Percentiles rank a stretch among this genome's conserved stretches.
phyloP scores from a whole-genome alignment of 495 filamentous ascomycete species.

The Hypomontagnella monticulosa region DNA sequence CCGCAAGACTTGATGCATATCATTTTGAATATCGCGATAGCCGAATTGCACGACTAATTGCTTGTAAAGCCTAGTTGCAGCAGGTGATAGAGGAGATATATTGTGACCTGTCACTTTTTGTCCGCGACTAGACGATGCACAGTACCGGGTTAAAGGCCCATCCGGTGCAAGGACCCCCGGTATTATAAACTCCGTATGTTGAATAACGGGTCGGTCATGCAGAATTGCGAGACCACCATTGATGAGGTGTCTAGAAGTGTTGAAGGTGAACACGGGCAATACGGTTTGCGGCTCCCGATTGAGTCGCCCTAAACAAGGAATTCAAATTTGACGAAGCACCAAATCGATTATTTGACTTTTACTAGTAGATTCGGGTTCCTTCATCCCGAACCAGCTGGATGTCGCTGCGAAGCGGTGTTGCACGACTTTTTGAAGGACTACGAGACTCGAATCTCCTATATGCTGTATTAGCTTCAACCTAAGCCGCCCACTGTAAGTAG shows the following conservation, averaged over 20 bases:
- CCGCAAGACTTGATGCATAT: conserved; percentile 35
- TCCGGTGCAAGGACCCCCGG: conserved; percentile 43
- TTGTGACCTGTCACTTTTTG: conserved; percentile 43
- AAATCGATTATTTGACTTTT: conserved; percentile 1
- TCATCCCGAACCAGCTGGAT: conserved; percentile 7
- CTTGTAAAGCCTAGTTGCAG: conserved; percentile 29
- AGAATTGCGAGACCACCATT: conserved; percentile 38
- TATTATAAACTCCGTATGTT: conserved; percentile 43
- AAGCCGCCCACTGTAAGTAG: conserved; percentile 13
- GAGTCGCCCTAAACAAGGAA: conserved; percentile 5
- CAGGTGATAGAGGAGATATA: conserved; percentile 25
- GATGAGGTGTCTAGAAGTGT: conserved; percentile 21
- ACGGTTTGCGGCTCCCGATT: conserved; percentile 27
- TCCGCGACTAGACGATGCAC: conserved; percentile 33
- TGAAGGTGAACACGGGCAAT: conserved; percentile 19
- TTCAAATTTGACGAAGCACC: conserved; percentile 3
- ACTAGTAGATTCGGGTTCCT: conserved; percentile 14
- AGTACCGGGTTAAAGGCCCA: conserved; percentile 40
- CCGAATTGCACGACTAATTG: conserved; percentile 40
- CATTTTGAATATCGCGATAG: conserved; percentile 43
- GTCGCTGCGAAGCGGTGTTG: conserved; percentile 16
- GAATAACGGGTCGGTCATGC: conserved; percentile 42
- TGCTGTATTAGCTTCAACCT: conserved; percentile 17
- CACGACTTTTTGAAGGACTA: conserved; percentile 12
- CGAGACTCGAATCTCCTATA: conserved; percentile 9